phyloP scores from a whole-genome alignment of 331 rosid genomes.

The Acacia concinna region DNA sequence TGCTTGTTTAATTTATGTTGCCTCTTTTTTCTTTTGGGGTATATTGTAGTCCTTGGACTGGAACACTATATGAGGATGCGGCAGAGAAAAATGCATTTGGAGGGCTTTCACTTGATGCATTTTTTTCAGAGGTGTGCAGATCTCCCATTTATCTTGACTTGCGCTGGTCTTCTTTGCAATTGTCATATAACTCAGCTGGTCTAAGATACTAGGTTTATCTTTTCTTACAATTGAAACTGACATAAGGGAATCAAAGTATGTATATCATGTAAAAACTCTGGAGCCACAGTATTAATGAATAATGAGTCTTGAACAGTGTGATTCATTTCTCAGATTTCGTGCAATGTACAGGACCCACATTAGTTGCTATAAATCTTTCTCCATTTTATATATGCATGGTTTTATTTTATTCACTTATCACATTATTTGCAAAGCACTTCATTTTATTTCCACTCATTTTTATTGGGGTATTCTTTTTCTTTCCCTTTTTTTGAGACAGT shows the following conservation, averaged over 20 bases:
- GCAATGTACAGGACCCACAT: neutral
- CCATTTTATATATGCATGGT: neutral
- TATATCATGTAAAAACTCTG: neutral
- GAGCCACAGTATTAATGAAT: neutral
- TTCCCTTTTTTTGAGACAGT: constrained; percentile 52
- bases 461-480: neutral
- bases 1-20: neutral
- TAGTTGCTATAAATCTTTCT: neutral
- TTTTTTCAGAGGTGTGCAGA: constrained; percentile 67
- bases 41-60: constrained; percentile 79
- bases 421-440: neutral
- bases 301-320: neutral
- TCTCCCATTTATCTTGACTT: neutral
- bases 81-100: constrained; percentile 82
- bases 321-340: neutral
- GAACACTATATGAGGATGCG: constrained; percentile 68
- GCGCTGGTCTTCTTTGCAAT: neutral
- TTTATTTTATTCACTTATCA: neutral
- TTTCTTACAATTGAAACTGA: constrained; percentile 7
- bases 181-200: constrained; percentile 2
- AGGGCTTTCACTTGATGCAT: constrained; percentile 79
- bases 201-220: constrained; percentile 4
- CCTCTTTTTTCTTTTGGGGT: neutral
- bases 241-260: constrained; percentile 4
- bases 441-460: constrained; percentile 7